phyloP scores from a whole-genome alignment of 2,329 filamentous ascomycete species.

The Ilyonectria mors-panacis region DNA sequence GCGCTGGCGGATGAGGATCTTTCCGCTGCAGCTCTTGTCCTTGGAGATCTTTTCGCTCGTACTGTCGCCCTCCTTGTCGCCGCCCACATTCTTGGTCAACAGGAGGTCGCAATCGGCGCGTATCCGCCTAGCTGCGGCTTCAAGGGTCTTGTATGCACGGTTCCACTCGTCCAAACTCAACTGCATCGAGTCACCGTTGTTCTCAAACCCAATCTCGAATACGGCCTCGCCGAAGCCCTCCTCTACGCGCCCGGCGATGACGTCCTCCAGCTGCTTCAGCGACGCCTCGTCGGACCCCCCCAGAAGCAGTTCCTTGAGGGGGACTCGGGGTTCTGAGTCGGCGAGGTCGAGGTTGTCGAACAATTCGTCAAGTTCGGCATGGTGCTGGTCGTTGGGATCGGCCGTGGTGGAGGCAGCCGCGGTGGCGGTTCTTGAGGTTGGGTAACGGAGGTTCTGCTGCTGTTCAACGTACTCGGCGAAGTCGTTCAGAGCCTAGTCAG shows the following conservation, averaged over 20 bases:
- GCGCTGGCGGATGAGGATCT: conserved; percentile 83
- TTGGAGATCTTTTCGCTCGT: conserved; percentile 69
- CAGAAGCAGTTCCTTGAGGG: conserved; percentile 83
- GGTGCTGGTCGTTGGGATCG: conserved; percentile 61
- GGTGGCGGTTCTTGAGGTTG: conserved; percentile 54
- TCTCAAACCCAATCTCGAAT: conserved; percentile 93
- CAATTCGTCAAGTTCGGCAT: conserved; percentile 92
- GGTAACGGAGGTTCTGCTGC: conserved; percentile 84
- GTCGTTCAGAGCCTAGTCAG: conserved; percentile 82
- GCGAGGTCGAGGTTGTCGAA: conserved; percentile 88
- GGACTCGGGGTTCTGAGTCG: conserved; percentile 77
- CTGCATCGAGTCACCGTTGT: conserved; percentile 87
- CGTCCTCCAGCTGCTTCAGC: conserved; percentile 72
- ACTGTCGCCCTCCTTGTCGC: conserved; percentile 78
- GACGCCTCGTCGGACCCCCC: conserved; percentile 72
- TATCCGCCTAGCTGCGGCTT: conserved; percentile 73
- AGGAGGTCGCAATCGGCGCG: conserved; percentile 85
- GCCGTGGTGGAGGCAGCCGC: conserved; percentile 49
- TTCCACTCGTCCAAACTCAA: conserved; percentile 84
- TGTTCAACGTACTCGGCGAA: conserved; percentile 98
- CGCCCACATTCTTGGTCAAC: conserved; percentile 91
- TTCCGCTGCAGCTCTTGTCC: conserved; percentile 84
- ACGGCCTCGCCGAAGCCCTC: conserved; percentile 92
- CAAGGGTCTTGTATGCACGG: conserved; percentile 76
- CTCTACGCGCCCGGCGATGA: conserved; percentile 78